Conservation (phyloP, 202 grass and related monocot species). For the Dendrocalamus latiflorus region DNA sequence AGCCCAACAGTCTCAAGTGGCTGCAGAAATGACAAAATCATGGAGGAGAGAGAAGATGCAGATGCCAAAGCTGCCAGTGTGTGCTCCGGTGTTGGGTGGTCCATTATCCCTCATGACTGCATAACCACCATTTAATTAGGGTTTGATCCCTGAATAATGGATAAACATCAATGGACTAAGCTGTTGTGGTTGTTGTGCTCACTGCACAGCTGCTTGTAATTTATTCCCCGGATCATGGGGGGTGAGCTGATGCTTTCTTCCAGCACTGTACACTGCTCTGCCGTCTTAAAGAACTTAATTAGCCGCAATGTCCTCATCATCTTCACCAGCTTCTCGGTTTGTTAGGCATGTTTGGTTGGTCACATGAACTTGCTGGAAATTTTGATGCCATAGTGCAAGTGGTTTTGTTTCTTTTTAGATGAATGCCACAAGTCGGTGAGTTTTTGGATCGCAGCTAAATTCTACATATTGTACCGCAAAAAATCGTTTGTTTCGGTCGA, state of each 20-base stretch:
- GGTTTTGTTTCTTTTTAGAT: neutral
- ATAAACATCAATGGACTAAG: constrained; percentile 4
- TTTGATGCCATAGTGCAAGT: neutral
- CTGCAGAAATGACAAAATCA: constrained; percentile 19
- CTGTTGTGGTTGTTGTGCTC: neutral
- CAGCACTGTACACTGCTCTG: constrained; percentile 19
- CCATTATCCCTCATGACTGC: constrained; percentile 40
- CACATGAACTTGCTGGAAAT: constrained; percentile 5
- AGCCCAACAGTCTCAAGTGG: neutral
- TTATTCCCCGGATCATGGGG: constrained; percentile 1
- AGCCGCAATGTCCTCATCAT: neutral
- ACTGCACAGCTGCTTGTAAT: neutral
- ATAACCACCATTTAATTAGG: constrained; percentile 42
- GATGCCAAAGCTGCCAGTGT: constrained; percentile 34
- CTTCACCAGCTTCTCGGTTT: constrained; percentile 5
- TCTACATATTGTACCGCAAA: neutral
- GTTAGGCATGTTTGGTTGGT: constrained; percentile 35
- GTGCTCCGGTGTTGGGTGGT: constrained; percentile 31
- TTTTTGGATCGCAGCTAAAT: neutral
- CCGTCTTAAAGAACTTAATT: constrained; percentile 1
- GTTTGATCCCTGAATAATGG: constrained; percentile 14
- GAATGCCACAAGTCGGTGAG: neutral
- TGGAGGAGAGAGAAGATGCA: neutral
- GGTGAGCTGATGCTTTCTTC: constrained; percentile 29
- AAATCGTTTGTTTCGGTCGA: neutral